These are phyloP conservation scores for Brettanomyces custersianus DNA, from an alignment of 805 yeast genomes.

Conservation along the genomic window DNA sequence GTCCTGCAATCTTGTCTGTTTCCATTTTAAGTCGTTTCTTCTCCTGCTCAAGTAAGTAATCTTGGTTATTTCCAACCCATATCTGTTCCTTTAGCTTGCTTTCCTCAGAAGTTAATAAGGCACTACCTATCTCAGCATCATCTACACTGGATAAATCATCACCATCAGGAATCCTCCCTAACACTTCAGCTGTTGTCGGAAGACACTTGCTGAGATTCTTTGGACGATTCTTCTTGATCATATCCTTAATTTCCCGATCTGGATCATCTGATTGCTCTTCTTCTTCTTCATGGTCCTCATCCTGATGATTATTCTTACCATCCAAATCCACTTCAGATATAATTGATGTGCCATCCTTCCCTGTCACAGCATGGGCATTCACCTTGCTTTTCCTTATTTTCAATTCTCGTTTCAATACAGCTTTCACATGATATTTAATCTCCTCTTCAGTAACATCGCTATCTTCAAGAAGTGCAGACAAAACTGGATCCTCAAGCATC, in stretches of 20 bases:
- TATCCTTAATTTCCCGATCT: conserved; percentile 21
- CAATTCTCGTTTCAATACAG: conserved; percentile 21
- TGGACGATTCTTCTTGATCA: conserved; percentile 41
- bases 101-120: conserved; percentile 62
- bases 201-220: conserved; percentile 41
- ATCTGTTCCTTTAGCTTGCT: conserved; percentile 65
- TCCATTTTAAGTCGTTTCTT: conserved; percentile 73
- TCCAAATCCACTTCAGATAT: conserved; percentile 2
- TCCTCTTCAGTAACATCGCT: conserved; percentile 38
- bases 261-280: conserved; percentile 14
- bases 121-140: conserved; percentile 65
- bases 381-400: conserved; percentile 14
- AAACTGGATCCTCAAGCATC: conserved; percentile 31
- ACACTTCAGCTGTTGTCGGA: conserved; percentile 50
- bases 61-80: conserved; percentile 88
- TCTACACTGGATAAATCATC: conserved; percentile 67
- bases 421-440: conserved; percentile 25
- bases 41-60: conserved; percentile 78
- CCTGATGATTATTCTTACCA: conserved; percentile 6
- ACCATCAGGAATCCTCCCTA: conserved; percentile 47
- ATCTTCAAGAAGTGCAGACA: conserved; percentile 34
- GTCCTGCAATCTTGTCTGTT: conserved; percentile 83
- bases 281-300: conserved; percentile 18
- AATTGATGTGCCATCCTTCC: conserved; percentile 2
- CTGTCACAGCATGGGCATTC: conserved; percentile 5